phyloP scores from a whole-genome alignment of 2,329 filamentous ascomycete genomes.

The Fusarium sp. region DNA sequence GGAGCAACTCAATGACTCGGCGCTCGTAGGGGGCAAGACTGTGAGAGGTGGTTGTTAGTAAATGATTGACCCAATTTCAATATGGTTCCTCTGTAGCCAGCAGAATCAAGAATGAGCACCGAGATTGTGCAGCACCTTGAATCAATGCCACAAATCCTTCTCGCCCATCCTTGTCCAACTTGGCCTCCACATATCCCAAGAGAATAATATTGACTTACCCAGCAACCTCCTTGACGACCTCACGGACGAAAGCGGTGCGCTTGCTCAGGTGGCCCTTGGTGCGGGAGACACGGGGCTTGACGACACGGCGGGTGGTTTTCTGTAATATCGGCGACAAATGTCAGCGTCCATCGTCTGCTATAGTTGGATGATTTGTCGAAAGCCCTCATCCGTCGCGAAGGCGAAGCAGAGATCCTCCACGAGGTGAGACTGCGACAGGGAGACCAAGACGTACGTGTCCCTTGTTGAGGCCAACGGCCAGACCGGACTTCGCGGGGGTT shows the following conservation, averaged over 20 bases:
- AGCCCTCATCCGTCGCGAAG: constrained; percentile 46
- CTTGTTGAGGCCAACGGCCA: constrained; percentile 72
- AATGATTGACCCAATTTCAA: neutral
- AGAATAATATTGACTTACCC: constrained; percentile 70
- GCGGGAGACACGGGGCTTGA: constrained; percentile 82
- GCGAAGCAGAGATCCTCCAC: constrained; percentile 76
- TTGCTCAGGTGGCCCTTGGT: constrained; percentile 98
- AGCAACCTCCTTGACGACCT: constrained; percentile 98
- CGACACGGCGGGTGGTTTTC: constrained; percentile 85
- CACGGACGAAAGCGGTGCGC: constrained; percentile 95
- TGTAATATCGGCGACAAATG: constrained; percentile 62
- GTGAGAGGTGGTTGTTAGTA: constrained; percentile 47
- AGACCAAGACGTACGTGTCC: constrained; percentile 71
- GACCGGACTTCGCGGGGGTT: constrained; percentile 67
- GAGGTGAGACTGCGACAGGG: constrained; percentile 72
- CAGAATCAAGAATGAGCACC: neutral
- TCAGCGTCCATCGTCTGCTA: constrained; percentile 74
- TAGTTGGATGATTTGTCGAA: constrained; percentile 32
- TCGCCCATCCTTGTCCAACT: neutral
- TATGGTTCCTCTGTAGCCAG: neutral
- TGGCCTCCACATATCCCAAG: neutral
- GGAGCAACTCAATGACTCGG: constrained; percentile 98
- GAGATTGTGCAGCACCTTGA: neutral
- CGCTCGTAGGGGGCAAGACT: constrained; percentile 96
- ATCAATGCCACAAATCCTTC: neutral